Evolutionary conservation across 345 rosid species (phyloP), one percentile per base, ranked within the genome.

Genomic region (Eucalyptus tenuipes): DNA sequence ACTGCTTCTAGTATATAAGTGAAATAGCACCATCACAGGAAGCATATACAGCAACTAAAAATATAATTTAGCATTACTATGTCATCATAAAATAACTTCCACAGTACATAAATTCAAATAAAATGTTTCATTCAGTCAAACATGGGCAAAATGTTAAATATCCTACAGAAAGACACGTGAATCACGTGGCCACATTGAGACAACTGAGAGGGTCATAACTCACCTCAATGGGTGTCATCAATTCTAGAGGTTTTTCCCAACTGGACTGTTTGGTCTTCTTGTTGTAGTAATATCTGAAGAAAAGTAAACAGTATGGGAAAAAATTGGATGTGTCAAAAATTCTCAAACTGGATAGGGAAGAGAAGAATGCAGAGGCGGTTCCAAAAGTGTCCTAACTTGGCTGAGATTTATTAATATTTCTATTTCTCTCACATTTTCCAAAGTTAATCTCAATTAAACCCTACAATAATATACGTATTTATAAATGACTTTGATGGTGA

Each of bases 211-310:
- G 11, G 33, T 86, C 86, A 90, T 44, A 66, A 90, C 96, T 93
- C 90, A 96, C 99, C 99, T 97, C 99, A 86, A 97, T 92, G 68
- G 99, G 95, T 88, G 99, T 95, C 99, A 97, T 97, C 93, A 97
- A 92, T 89, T 97, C 99, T 89, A 91, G 88, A 49, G 99, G 99
- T 93, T 97, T 97, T 91, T 97, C 99, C 99, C 99, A 97, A 91
- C 97, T 95, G 90, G 99, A 97, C 91, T 96, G 98, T 88, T 94
- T 95, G 66, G 99, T 95, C 96, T 88, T 96, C 95, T 94, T 97
- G 93, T 97, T 97, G 92, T 95, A 96, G 92, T 97, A 97, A 93
- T 97, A 97, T 92, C 99, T 97, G 93, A 42, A 89, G 88, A 90
- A 88, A 87, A 33, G n/a, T 25, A 87, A 17, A 87, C 33, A 48